A percentile compares a stretch with the other conserved stretches of the same genome.
These are phyloP conservation scores for Licmophora abbreviata DNA, from an alignment of 108 stramenopile genomes.

Conservation along the genomic window DNA sequence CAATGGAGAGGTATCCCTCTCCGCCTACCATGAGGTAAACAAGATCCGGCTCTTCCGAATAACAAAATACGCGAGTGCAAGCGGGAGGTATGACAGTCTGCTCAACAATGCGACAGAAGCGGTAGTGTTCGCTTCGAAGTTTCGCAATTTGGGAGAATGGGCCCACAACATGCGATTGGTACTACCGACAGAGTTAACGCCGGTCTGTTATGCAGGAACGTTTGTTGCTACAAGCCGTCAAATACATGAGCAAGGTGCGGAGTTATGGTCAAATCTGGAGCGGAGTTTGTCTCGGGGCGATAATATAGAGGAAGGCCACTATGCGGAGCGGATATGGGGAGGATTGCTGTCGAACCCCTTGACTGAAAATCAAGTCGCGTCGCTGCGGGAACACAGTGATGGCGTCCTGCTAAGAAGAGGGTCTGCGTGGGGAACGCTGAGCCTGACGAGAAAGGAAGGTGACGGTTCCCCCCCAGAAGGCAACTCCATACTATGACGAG, in stretches of 20 bases:
- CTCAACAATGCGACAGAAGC: slow-evolving; percentile 7
- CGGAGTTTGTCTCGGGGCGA: slow-evolving; percentile 17
- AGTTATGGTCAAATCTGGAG: slow-evolving; percentile 13
- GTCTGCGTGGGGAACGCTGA: too few relatives aligned
- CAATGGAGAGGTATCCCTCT: too few relatives aligned
- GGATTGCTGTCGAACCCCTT: slow-evolving; percentile 17
- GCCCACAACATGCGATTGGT: slow-evolving; percentile 9
- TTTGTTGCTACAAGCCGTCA: slow-evolving; percentile 9
- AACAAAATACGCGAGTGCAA: too few relatives aligned
- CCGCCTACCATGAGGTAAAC: too few relatives aligned
- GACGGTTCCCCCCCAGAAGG: too few relatives aligned
- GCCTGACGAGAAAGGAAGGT: too few relatives aligned
- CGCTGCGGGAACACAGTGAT: slow-evolving; percentile 4
- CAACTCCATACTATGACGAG: too few relatives aligned
- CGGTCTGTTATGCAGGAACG: slow-evolving; percentile 28
- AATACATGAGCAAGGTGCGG: slow-evolving; percentile 2
- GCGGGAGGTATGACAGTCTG: neutral
- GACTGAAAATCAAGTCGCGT: slow-evolving; percentile 8
- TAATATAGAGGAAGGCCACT: slow-evolving; percentile 47
- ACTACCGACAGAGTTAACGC: slow-evolving; percentile 4
- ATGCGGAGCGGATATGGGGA: slow-evolving; percentile 35
- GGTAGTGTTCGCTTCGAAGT: slow-evolving; percentile 21
- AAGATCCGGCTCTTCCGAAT: too few relatives aligned
- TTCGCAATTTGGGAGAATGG: slow-evolving; percentile 21
- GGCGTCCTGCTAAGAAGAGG: too few relatives aligned